A percentile compares a stretch with the other conserved stretches of the same genome.
Conservation (phyloP, 176 grass and related monocot species). For the Cenchrus fungigraminus region DNA sequence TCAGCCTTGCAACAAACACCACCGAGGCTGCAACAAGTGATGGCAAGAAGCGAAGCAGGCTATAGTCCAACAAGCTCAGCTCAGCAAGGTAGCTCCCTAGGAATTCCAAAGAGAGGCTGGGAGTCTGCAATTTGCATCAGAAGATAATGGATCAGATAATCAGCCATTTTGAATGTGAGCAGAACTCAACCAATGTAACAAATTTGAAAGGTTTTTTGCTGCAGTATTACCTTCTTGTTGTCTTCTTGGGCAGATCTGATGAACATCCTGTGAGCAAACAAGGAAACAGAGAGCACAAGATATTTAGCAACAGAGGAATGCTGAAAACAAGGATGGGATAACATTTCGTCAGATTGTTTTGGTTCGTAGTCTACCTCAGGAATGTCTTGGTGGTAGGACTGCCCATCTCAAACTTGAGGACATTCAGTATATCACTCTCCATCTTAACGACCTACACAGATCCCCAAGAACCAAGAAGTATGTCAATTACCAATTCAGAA, state of each 20-base stretch:
- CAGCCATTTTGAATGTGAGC: not conserved
- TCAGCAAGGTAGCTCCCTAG: constrained; percentile 77
- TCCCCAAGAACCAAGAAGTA: not conserved
- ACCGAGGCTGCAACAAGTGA: constrained; percentile 77
- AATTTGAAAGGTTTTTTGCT: not conserved
- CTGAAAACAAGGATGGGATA: not conserved
- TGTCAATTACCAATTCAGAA: constrained; percentile 11
- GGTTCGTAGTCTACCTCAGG: constrained; percentile 48
- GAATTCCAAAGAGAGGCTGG: constrained; percentile 56
- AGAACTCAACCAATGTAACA: not conserved
- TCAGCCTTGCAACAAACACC: constrained; percentile 78
- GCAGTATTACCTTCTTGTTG: constrained; percentile 45
- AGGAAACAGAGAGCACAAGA: constrained; percentile 5
- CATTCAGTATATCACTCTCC: constrained; percentile 61
- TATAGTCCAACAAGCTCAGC: constrained; percentile 81
- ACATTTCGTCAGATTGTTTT: not conserved
- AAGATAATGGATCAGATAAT: constrained; percentile 18
- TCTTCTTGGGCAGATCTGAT: constrained; percentile 71
- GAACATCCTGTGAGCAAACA: constrained; percentile 58
- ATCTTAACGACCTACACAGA: constrained; percentile 51
- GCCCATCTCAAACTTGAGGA: constrained; percentile 84
- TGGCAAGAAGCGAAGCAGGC: constrained; percentile 73
- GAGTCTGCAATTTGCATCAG: constrained; percentile 48
- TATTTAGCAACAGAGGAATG: constrained; percentile 17
- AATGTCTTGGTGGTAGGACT: constrained; percentile 90